These are phyloP conservation scores for Scedosporium minutisporum DNA, from an alignment of 2,329 filamentous ascomycete species.

Conservation along the genomic window DNA sequence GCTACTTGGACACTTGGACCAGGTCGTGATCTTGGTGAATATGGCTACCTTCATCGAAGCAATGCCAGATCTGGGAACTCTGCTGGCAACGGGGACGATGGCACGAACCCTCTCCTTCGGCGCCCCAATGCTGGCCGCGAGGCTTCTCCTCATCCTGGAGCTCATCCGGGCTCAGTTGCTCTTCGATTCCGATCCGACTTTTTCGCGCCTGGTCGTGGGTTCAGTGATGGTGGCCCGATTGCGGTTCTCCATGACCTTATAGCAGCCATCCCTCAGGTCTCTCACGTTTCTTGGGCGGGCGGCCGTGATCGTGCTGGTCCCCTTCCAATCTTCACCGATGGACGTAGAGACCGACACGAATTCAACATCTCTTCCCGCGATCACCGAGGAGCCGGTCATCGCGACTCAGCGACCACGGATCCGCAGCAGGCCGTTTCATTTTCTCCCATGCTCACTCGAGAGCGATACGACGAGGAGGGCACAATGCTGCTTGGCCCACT, in stretches of 20 bases:
- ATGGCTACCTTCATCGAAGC: constrained; percentile 38
- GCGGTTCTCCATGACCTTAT: constrained; percentile 47
- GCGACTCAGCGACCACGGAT: constrained; percentile 41
- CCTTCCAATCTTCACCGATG: constrained; percentile 50
- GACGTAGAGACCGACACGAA: constrained; percentile 42
- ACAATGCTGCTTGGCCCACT: constrained; percentile 69
- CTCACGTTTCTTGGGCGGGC: constrained; percentile 1
- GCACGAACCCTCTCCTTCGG: constrained; percentile 76
- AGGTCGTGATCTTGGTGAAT: constrained; percentile 43
- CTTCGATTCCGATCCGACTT: constrained; percentile 36
- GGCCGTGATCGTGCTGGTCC: constrained; percentile 30
- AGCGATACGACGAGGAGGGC: constrained; percentile 83
- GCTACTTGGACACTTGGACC: constrained; percentile 18
- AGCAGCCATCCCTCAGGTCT: constrained; percentile 35
- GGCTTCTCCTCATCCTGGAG: constrained; percentile 34
- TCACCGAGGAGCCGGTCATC: constrained; percentile 36
- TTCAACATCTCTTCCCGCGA: constrained; percentile 34
- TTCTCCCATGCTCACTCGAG: constrained; percentile 57
- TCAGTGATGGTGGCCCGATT: constrained; percentile 37
- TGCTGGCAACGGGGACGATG: constrained; percentile 61
- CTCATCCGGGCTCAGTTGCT: constrained; percentile 42
- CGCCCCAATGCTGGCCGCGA: constrained; percentile 41
- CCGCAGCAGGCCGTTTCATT: constrained; percentile 72
- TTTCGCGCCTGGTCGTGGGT: constrained; percentile 24
- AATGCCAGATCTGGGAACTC: constrained; percentile 41